Evolutionary conservation across 2,329 filamentous ascomycete species (phyloP).

Genomic region (Cytospora paraplurivora): DNA sequence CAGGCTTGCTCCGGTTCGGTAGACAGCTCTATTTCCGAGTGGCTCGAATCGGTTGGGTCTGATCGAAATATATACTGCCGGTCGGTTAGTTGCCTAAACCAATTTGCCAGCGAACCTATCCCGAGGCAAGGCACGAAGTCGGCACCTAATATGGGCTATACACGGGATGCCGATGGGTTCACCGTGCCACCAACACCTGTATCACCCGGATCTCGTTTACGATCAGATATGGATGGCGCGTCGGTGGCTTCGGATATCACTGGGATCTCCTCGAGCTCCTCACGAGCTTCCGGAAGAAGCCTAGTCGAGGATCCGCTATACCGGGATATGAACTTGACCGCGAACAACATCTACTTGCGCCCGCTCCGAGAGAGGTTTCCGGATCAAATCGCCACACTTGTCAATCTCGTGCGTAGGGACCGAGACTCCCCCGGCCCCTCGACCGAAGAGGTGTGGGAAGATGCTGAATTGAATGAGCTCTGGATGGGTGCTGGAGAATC

Average conservation of each 20-base stretch:
- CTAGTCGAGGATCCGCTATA: constrained; percentile 32
- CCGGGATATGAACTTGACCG: constrained; percentile 31
- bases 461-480: constrained; percentile 29
- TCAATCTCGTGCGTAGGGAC: constrained; percentile 30
- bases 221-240: constrained; percentile 1
- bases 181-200: constrained; percentile 26
- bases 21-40: constrained; percentile 22
- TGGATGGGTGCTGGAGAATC: constrained; percentile 27
- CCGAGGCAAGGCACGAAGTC: constrained; percentile 31
- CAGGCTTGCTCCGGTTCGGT: no score
- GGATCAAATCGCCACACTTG: constrained; percentile 29
- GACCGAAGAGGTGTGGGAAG: constrained; percentile 25
- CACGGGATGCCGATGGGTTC: constrained; percentile 28
- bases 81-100: constrained; percentile 35
- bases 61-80: constrained; percentile 34
- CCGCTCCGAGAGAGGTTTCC: constrained; percentile 30
- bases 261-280: neutral
- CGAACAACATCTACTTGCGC: constrained; percentile 34
- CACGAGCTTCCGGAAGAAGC: constrained; percentile 24
- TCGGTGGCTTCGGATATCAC: no score
- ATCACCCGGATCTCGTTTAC: constrained; percentile 9
- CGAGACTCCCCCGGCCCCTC: constrained; percentile 31
- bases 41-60: constrained; percentile 33
- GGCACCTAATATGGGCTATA: constrained; percentile 28
- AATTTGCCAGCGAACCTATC: constrained; percentile 31